phyloP scores from a whole-genome alignment of 805 yeast genomes.

The Candida khao-thaluensis region DNA sequence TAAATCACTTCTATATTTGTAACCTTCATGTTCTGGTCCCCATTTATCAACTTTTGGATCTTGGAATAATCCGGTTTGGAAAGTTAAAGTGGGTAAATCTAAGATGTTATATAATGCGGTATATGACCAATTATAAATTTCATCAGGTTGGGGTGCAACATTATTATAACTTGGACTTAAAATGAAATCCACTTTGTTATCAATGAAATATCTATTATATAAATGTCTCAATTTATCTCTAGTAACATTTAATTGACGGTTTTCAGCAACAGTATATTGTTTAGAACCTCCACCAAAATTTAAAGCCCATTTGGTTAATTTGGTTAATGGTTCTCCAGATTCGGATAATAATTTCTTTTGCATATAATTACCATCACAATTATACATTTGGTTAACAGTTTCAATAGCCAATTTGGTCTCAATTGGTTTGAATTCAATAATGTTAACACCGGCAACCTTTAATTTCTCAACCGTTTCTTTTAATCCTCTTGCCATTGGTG shows the following conservation, averaged over 20 bases:
- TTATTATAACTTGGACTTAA: constrained; percentile 67
- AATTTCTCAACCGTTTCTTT: constrained; percentile 53
- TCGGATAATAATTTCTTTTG: constrained; percentile 50
- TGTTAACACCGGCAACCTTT: constrained; percentile 55
- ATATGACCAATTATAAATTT: constrained; percentile 76
- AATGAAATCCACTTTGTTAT: constrained; percentile 61
- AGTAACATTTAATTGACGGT: constrained; percentile 51
- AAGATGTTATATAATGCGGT: constrained; percentile 70
- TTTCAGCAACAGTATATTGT: constrained; percentile 46
- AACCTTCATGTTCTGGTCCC: constrained; percentile 32
- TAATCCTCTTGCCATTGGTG: constrained; percentile 61
- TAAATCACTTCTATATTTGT: constrained; percentile 43
- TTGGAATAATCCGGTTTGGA: constrained; percentile 62
- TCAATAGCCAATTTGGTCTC: constrained; percentile 58
- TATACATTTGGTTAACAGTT: constrained; percentile 55
- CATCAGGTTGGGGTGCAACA: constrained; percentile 67
- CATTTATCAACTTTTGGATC: constrained; percentile 54
- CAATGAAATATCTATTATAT: constrained; percentile 52
- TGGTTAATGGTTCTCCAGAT: constrained; percentile 69
- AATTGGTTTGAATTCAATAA: constrained; percentile 58
- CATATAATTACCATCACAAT: constrained; percentile 65
- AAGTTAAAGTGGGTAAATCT: constrained; percentile 65
- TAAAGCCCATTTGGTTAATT: constrained; percentile 62
- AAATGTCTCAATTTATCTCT: constrained; percentile 61
- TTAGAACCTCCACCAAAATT: constrained; percentile 58